Evolutionary conservation across 805 yeast genomes (phyloP).

Genomic region (Nakazawaea anatomiae): DNA sequence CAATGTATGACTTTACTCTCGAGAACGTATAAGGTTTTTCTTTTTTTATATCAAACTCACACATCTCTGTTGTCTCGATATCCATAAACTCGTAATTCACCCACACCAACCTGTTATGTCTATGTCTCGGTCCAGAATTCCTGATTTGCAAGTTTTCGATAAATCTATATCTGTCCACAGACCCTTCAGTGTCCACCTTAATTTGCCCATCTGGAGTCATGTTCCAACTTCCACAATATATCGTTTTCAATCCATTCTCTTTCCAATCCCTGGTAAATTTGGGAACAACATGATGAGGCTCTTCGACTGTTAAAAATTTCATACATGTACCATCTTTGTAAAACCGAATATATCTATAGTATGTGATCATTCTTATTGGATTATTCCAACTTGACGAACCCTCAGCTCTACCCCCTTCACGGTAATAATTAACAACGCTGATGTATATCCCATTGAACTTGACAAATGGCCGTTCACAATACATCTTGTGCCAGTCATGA

Average conservation of each 20-base stretch:
- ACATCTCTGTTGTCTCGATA: slow-evolving; percentile 47
- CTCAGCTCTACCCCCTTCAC: slow-evolving; percentile 74
- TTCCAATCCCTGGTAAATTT: slow-evolving; percentile 31
- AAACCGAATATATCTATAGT: slow-evolving; percentile 80
- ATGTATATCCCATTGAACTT: slow-evolving; percentile 83
- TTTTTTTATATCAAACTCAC: slow-evolving; percentile 52
- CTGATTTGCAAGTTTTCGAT: slow-evolving; percentile 56
- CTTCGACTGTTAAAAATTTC: slow-evolving; percentile 62
- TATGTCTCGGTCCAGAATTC: slow-evolving; percentile 49
- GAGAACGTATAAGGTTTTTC: slow-evolving; percentile 80
- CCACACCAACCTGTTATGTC: slow-evolving; percentile 75
- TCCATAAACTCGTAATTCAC: slow-evolving; percentile 50
- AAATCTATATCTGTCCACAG: slow-evolving; percentile 55
- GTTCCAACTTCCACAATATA: slow-evolving; percentile 51
- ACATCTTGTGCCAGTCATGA: slow-evolving; percentile 45
- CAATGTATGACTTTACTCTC: slow-evolving; percentile 41
- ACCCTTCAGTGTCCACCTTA: slow-evolving; percentile 47
- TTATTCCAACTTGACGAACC: slow-evolving; percentile 61
- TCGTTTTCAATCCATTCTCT: slow-evolving; percentile 26
- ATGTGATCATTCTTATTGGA: slow-evolving; percentile 81
- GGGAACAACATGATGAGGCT: slow-evolving; percentile 66
- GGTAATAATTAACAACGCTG: slow-evolving; percentile 74
- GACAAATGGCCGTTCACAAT: slow-evolving; percentile 62
- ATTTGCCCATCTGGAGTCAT: slow-evolving; percentile 50
- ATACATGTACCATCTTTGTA: slow-evolving; percentile 72